Percentiles rank a stretch among this genome's conserved stretches.
Conservation (phyloP, 75 land plant species). For the Picea sitchensis region DNA sequence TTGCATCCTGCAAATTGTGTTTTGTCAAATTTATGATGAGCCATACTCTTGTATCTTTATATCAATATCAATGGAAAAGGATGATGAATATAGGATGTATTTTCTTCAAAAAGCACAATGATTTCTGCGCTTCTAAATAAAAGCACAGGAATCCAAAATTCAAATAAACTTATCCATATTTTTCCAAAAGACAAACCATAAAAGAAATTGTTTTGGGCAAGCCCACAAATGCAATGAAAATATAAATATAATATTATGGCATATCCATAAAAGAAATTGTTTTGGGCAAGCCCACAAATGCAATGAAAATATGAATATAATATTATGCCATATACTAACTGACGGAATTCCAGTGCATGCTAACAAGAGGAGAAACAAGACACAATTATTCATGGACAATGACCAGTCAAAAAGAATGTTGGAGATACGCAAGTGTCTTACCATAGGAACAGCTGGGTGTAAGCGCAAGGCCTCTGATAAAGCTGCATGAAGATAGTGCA, state of each 20-base stretch:
- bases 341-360: background rate
- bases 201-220: no score
- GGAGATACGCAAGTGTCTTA: constrained; percentile 12
- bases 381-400: background rate
- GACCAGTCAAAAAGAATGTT: background rate
- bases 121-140: background rate
- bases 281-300: no score
- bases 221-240: no score
- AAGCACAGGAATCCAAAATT: background rate
- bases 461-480: constrained; percentile 76
- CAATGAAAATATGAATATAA: no score
- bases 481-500: constrained; percentile 81
- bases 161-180: background rate
- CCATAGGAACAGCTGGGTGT: constrained; percentile 79
- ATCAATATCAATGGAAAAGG: background rate
- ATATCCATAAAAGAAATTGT: no score
- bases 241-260: no score
- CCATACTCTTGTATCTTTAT: background rate
- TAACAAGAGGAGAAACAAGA: background rate
- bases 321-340: no score
- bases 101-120: background rate
- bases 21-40: background rate
- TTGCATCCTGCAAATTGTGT: constrained; percentile 42
- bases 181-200: background rate
- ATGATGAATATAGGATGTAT: background rate